Base-by-base conservation (phyloP, 176 grass and related monocot species). In the Tuctoria greenei region DNA sequence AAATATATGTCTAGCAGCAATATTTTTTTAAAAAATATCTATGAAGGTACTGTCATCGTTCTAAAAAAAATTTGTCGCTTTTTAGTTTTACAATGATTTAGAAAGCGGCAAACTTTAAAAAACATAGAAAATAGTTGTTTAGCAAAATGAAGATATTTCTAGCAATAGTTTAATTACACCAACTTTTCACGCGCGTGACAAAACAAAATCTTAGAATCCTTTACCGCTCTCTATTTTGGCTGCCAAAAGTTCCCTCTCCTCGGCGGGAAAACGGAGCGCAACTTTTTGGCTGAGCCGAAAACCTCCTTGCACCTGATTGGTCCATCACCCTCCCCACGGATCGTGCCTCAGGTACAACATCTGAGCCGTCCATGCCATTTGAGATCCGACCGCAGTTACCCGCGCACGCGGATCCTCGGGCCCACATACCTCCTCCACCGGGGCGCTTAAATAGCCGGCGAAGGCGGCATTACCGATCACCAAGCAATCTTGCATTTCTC, bases 291-390 rank as follows among this genome's bases (percentile, higher is more conserved):
- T 3, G 38, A 2, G 18, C 70, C 39, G 17, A 75, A 51, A 51
- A 25, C 63, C 12, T 0, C 9, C 63, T 84, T 12, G 20, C 31
- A 56, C 25, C 45, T 84, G 36, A 91, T 84, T 91, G 76, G 88
- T 26, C 17, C 0, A 44, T 7, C 44, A 2, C 1, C 6, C 16
- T 4, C 67, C 67, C 88, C 72, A 64, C 77, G 84, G 84, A 91
- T 87, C 72, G 61, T 3, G 1, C 26, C 37, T 24, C 37, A 4
- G 7, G 0, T 4, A 20, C 38, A 7, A 2, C 81, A 84, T 86
- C 84, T 0, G 3, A 2, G 2, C 83, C 87, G 54, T 86, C 61
- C 24, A 62, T 0, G 0, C 0, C 0, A 24, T 56, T 3, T 18
- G 1, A 1, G 57, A 88, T 88, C 81, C 1, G 4, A 49, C 47